These are phyloP conservation scores for Eucalyptus cloeziana DNA, from an alignment of 345 rosid genomes.

Conservation along the genomic window DNA sequence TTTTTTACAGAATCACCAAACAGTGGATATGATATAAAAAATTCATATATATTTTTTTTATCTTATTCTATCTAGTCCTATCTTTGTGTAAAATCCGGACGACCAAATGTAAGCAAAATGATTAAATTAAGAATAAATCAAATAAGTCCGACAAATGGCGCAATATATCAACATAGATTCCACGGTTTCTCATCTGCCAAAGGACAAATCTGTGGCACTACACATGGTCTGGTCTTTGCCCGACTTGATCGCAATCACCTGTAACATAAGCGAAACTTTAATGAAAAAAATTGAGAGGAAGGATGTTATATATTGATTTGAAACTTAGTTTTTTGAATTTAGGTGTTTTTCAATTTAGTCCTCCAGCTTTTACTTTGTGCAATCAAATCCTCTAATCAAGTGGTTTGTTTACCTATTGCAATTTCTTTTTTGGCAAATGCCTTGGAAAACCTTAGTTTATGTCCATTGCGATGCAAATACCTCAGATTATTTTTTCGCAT, in stretches of 20 bases:
- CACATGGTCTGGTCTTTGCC: background rate
- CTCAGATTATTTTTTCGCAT: background rate
- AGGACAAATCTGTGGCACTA: background rate
- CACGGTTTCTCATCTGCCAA: background rate
- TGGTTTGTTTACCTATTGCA: background rate
- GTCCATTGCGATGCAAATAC: too few relatives aligned
- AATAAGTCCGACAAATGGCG: background rate
- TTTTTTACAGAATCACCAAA: too few relatives aligned
- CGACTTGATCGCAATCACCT: background rate
- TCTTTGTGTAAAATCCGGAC: accelerated
- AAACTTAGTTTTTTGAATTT: background rate
- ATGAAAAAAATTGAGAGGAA: background rate
- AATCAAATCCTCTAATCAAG: background rate
- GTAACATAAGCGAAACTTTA: background rate
- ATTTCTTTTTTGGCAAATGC: too few relatives aligned
- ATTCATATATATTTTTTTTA: too few relatives aligned
- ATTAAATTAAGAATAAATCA: background rate
- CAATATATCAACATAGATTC: background rate
- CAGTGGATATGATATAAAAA: too few relatives aligned
- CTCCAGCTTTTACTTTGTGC: background rate
- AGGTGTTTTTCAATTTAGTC: background rate
- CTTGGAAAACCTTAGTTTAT: accelerated
- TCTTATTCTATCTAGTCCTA: accelerated
- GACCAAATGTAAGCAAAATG: too few relatives aligned
- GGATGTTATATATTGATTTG: background rate